Conservation (phyloP, 306 rosid genomes). For the Ceratonia siliqua region DNA sequence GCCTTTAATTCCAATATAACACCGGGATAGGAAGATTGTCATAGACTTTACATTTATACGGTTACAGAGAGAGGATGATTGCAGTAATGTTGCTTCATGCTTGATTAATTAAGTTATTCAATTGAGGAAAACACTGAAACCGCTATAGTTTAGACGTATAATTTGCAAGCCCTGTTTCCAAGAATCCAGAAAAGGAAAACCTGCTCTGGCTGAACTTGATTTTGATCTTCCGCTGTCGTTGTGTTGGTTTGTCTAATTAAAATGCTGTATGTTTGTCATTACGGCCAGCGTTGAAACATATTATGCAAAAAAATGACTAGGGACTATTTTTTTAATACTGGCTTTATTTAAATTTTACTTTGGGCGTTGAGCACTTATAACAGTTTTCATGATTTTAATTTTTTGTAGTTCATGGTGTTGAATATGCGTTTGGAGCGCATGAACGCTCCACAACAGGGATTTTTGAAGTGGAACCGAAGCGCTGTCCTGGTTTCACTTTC, state of each 20-base stretch:
- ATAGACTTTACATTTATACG: no score
- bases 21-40: not conserved
- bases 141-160: not conserved
- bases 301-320: not conserved
- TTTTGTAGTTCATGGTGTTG: constrained; percentile 74
- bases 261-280: not conserved
- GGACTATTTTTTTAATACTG: not conserved
- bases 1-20: not conserved
- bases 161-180: not conserved
- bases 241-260: not conserved
- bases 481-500: constrained; percentile 92
- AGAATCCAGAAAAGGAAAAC: constrained; percentile 15
- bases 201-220: not conserved
- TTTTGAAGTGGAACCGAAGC: constrained; percentile 84
- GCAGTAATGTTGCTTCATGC: not conserved
- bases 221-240: not conserved
- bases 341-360: not conserved
- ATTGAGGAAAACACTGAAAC: constrained; percentile 23
- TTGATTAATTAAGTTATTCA: constrained; percentile 17
- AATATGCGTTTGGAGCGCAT: constrained; percentile 97
- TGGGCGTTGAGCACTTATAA: not conserved
- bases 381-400: not conserved
- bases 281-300: not conserved
- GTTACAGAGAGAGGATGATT: no score
- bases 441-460: constrained; percentile 80